These are phyloP conservation scores for Torrubiellomyces zombiae DNA, from an alignment of 2,329 filamentous ascomycete genomes.

Conservation along the genomic window DNA sequence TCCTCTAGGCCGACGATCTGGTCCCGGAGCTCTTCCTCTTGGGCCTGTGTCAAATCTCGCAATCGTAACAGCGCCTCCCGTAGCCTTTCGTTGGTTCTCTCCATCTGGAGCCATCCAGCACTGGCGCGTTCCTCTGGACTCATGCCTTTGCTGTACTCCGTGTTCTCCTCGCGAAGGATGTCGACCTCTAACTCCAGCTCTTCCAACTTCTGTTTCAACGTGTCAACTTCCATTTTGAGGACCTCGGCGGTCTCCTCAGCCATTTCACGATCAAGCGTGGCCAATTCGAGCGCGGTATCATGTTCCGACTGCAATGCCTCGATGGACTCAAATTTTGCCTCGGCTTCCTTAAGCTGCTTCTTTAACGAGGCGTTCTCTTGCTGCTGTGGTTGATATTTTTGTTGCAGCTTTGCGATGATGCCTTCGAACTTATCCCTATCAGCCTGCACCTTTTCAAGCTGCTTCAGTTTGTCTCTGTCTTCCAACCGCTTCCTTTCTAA, in stretches of 20 bases:
- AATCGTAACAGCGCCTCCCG: slow-evolving; percentile 71
- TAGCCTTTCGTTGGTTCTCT: slow-evolving; percentile 75
- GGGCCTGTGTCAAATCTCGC: slow-evolving; percentile 73
- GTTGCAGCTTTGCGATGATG: slow-evolving; percentile 81
- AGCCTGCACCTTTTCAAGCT: slow-evolving; percentile 56
- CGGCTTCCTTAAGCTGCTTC: slow-evolving; percentile 61
- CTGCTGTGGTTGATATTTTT: slow-evolving; percentile 73
- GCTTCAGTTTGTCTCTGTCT: slow-evolving; percentile 71
- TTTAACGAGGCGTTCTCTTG: slow-evolving; percentile 63
- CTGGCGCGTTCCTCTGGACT: slow-evolving; percentile 74
- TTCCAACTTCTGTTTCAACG: slow-evolving; percentile 58
- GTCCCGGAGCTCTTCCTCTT: slow-evolving; percentile 61
- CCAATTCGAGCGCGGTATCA: slow-evolving; percentile 71
- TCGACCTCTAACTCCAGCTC: slow-evolving; percentile 81
- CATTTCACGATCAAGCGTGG: slow-evolving; percentile 84
- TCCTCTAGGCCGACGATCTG: slow-evolving; percentile 60
- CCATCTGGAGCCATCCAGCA: slow-evolving; percentile 80
- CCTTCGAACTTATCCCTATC: slow-evolving; percentile 65
- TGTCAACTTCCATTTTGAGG: slow-evolving; percentile 63
- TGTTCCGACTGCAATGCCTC: slow-evolving; percentile 68
- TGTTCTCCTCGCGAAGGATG: slow-evolving; percentile 72
- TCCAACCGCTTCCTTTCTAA: slow-evolving; percentile 78
- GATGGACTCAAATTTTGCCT: slow-evolving; percentile 47
- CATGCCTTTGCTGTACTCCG: slow-evolving; percentile 70
- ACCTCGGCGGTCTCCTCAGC: slow-evolving; percentile 84